Conservation (phyloP, 345 rosid genomes). For the Salix viminalis region DNA sequence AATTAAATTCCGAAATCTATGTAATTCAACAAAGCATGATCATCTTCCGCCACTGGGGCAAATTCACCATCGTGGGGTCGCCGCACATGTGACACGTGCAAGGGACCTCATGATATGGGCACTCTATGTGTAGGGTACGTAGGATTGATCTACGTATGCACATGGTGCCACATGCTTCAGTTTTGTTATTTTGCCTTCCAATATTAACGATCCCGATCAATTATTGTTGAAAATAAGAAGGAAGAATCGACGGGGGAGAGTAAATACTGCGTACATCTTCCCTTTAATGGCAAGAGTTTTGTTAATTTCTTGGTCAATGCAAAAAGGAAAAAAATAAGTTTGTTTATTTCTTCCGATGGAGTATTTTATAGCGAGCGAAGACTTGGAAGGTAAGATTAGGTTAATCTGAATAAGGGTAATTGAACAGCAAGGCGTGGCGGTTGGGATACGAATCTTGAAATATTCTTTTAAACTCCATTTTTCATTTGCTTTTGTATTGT, state of each 20-base stretch:
- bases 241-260: neutral
- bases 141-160: slow-evolving; percentile 11
- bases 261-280: neutral
- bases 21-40: neutral
- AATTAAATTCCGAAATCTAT: neutral
- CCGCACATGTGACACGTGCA: slow-evolving; percentile 1
- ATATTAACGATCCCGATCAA: neutral
- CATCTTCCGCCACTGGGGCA: neutral
- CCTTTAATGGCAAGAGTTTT: neutral
- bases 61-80: neutral
- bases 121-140: neutral
- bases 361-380: neutral
- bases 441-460: neutral
- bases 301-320: neutral
- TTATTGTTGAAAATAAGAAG: neutral
- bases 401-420: neutral
- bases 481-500: neutral
- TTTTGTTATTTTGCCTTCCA: neutral
- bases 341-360: neutral
- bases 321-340: neutral
- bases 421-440: neutral
- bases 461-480: neutral
- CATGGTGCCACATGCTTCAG: slow-evolving; percentile 20
- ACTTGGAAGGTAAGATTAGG: neutral
- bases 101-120: neutral